A percentile compares a stretch with the other conserved stretches of the same genome.
These are phyloP conservation scores for Aspergillus melleus DNA, from an alignment of 2,329 filamentous ascomycete genomes.

Conservation along the genomic window DNA sequence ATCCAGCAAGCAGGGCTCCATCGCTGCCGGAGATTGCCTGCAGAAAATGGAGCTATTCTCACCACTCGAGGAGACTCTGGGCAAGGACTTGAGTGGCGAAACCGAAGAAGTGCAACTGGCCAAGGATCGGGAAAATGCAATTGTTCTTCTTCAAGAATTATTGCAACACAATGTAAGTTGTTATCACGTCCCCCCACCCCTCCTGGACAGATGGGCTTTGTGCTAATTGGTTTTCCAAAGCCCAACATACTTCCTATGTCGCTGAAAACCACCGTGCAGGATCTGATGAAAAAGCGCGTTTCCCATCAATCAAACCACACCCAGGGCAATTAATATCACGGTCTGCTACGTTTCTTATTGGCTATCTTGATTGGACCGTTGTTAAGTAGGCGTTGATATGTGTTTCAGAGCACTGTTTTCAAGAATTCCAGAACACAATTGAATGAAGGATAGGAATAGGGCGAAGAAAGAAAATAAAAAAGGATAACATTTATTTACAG, in stretches of 20 bases:
- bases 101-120: conserved; percentile 25
- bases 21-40: conserved; percentile 36
- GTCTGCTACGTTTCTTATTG: neutral
- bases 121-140: conserved; percentile 44
- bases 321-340: neutral
- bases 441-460: neutral
- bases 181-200: conserved; percentile 6
- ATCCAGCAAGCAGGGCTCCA: conserved; percentile 32
- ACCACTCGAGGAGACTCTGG: conserved; percentile 35
- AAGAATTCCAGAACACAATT: neutral
- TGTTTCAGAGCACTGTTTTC: neutral
- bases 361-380: neutral
- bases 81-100: conserved; percentile 20
- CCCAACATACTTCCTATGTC: conserved; percentile 27
- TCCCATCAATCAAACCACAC: conserved; percentile 19
- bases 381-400: neutral
- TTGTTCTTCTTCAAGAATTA: conserved; percentile 41
- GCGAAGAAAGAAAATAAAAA: too few species aligned
- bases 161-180: conserved; percentile 40
- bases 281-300: conserved; percentile 28
- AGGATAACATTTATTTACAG: neutral
- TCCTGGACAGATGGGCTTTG: neutral
- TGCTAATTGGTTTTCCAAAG: conserved; percentile 19
- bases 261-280: conserved; percentile 30
- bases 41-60: conserved; percentile 35